Conservation (phyloP, 306 rosid genomes). For the Ormosia emarginata region DNA sequence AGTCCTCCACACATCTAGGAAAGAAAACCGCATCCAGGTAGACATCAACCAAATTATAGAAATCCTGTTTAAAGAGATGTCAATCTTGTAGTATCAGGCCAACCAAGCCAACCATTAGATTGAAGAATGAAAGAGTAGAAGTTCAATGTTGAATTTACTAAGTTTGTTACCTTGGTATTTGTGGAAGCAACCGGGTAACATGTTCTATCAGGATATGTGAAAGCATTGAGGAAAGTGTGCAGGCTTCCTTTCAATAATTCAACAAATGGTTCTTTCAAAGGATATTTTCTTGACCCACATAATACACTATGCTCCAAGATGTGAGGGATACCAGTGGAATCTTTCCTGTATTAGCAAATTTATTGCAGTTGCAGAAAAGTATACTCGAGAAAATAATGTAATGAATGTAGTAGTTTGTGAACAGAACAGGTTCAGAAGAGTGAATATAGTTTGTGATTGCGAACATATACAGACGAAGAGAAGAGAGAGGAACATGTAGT, state of each 20-base stretch:
- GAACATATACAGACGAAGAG: not conserved
- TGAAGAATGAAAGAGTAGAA: not conserved
- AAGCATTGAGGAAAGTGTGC: slow-evolving; percentile 89
- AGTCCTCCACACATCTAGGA: slow-evolving; percentile 85
- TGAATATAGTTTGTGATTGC: too few species aligned
- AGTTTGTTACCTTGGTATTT: slow-evolving; percentile 60
- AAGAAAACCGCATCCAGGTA: slow-evolving; percentile 98
- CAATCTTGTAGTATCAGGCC: not conserved
- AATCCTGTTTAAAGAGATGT: slow-evolving; percentile 57
- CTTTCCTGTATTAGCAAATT: slow-evolving; percentile 51
- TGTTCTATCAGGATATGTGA: slow-evolving; percentile 97
- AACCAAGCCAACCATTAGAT: not conserved
- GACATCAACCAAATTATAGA: slow-evolving; percentile 92
- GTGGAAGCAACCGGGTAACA: slow-evolving; percentile 98
- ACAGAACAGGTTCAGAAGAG: too few species aligned
- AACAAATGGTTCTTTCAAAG: slow-evolving; percentile 92
- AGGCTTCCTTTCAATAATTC: slow-evolving; percentile 91
- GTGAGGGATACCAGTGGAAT: slow-evolving; percentile 98
- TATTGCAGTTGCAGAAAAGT: not conserved
- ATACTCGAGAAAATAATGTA: too few species aligned
- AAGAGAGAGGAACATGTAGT: too few species aligned
- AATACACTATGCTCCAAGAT: slow-evolving; percentile 93
- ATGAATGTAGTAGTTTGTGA: too few species aligned
- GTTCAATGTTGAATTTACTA: not conserved
- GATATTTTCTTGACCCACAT: slow-evolving; percentile 95